Evolutionary conservation across 805 yeast species (phyloP), one percentile per base, ranked within the genome.

Genomic region (Dipodascus albidus): DNA sequence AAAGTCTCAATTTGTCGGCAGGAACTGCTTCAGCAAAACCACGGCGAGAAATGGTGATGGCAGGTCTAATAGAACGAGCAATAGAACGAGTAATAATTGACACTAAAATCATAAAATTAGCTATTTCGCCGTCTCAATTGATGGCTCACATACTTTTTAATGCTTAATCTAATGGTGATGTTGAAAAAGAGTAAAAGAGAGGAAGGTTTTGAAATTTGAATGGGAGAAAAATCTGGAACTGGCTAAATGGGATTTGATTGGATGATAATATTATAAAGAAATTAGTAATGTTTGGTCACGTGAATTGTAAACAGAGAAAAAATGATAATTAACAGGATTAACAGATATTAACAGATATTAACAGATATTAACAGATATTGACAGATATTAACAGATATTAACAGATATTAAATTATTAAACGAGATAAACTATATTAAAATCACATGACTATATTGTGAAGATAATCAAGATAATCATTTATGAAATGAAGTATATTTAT

Each of bases 21-120:
- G 79, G 61, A 44, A 75, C 77, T 60, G 85, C 95, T 63, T 91
- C 95, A 64, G 99, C 99, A 71, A 90, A 91, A 57, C 85, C 76
- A 82, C 96, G 65, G 50, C 59, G 65, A 64, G 57, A 76, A 74
- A 60, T 56, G 49, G 52, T 48, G 52, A 27, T 33, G 49, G 31
- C 49, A n/a, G 49, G 53, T 33, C 55, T 21, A 14, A 53, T 49
- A 41, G 54, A 21, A 48, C 59, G 54, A 23, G 58, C 53, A 51
- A 56, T 23, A 23, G 59, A 47, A 47, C 59, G 57, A 41, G 59
- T 53, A 35, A 55, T 41, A 52, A 57, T 48, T 27, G 58, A 54
- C 58, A 55, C 56, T 41, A 21, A 15, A 31, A 31, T 31, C 20
- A 38, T 3, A 38, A 14, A 4, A 38, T 38, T 38, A 38, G 44